Conservation (phyloP, 495 filamentous ascomycete genomes). For the Podospora pseudocomata region DNA sequence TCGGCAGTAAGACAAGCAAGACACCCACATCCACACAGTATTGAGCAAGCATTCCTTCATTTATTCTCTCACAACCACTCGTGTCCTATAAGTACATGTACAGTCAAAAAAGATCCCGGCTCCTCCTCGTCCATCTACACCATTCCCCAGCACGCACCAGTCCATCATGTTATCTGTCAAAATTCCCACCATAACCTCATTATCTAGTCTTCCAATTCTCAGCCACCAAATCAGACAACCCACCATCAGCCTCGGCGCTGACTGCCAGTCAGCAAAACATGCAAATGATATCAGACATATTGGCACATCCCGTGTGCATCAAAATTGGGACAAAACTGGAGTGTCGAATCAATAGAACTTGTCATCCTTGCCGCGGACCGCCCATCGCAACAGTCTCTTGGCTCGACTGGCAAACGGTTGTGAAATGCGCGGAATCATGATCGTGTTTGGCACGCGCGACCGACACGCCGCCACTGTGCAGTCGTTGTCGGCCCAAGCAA, state of each 20-base stretch:
- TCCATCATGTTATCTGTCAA: neutral
- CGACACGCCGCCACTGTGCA: constrained; percentile 40
- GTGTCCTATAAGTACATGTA: neutral
- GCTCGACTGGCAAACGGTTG: constrained; percentile 6
- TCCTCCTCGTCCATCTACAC: neutral
- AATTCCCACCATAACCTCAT: neutral
- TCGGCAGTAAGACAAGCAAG: neutral
- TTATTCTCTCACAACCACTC: neutral
- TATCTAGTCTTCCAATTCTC: neutral
- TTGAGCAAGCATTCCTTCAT: neutral
- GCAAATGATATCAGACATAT: constrained; percentile 26
- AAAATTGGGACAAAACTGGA: constrained; percentile 18
- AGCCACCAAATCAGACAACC: neutral
- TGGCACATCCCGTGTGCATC: constrained; percentile 7
- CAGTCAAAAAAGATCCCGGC: constrained; percentile 1
- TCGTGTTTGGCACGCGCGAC: constrained; percentile 32
- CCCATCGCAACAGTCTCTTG: constrained; percentile 23
- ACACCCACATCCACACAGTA: neutral
- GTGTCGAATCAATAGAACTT: neutral
- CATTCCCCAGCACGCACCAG: constrained; percentile 5
- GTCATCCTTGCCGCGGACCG: constrained; percentile 14
- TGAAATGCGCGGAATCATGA: constrained; percentile 10
- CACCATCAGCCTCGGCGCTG: neutral
- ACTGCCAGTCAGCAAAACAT: constrained; percentile 18
- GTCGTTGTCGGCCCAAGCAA: constrained; percentile 42